A percentile compares a stretch with the other conserved stretches of the same genome.
Evolutionary conservation across 306 rosid genomes (phyloP).

Genomic region (Pyrus communis): DNA sequence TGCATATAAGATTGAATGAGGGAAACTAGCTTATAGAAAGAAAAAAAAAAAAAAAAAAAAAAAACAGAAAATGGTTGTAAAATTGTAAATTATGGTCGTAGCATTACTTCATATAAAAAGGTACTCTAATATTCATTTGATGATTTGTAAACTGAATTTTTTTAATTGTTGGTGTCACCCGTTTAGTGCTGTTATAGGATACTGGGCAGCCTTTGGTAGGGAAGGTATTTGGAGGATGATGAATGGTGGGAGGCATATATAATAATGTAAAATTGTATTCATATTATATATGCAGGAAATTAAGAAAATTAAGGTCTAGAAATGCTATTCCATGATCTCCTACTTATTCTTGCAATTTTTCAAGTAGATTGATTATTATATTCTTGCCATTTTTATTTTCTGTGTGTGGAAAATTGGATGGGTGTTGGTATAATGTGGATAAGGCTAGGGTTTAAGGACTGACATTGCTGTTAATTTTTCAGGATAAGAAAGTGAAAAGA

Average conservation of each 20-base stretch:
- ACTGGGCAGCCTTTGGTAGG: too few species aligned
- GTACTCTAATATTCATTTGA: neutral
- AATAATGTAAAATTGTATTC: neutral
- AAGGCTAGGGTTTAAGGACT: too few species aligned
- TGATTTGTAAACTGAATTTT: neutral
- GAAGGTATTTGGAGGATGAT: too few species aligned
- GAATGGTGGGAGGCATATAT: too few species aligned
- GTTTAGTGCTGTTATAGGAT: too few species aligned
- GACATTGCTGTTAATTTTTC: too few species aligned
- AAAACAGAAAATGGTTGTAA: neutral
- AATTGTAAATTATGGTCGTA: neutral
- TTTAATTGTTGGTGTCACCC: too few species aligned
- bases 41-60: neutral
- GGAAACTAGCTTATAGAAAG: neutral
- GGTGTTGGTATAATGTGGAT: neutral
- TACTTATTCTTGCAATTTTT: neutral
- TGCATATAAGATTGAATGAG: conserved; percentile 61
- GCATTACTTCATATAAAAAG: neutral
- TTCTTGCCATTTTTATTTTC: neutral
- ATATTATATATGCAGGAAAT: neutral
- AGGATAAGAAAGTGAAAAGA: too few species aligned
- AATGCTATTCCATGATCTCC: neutral
- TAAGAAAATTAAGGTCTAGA: neutral
- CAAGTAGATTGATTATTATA: neutral
- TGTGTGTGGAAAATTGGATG: neutral